phyloP scores from a whole-genome alignment of 306 rosid genomes.

The Fagus crenata region DNA sequence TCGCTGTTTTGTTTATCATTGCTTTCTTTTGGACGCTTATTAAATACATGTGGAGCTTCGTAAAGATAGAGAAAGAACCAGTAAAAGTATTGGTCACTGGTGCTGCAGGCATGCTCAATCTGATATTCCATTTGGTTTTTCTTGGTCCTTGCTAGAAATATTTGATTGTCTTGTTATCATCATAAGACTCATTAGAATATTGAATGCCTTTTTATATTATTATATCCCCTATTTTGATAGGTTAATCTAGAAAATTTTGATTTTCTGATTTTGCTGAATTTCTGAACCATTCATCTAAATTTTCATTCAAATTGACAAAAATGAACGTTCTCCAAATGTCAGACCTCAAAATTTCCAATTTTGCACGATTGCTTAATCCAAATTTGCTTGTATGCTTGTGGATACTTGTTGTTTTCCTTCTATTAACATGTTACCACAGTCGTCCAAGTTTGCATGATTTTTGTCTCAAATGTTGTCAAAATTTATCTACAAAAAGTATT shows the following conservation, averaged over 20 bases:
- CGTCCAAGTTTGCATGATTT: neutral
- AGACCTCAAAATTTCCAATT: neutral
- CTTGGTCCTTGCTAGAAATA: neutral
- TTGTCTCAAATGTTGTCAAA: neutral
- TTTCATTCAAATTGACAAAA: neutral
- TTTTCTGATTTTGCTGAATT: neutral
- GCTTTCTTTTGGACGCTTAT: slow-evolving; percentile 69
- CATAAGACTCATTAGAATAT: neutral
- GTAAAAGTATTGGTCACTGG: slow-evolving; percentile 70
- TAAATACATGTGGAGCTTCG: slow-evolving; percentile 64
- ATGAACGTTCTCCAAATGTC: neutral
- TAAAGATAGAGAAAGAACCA: slow-evolving; percentile 62
- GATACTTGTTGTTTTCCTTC: neutral
- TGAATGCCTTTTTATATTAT: neutral
- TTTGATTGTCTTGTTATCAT: neutral
- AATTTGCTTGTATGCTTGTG: too few relatives aligned
- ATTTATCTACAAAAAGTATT: neutral
- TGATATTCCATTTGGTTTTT: neutral
- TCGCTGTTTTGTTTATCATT: slow-evolving; percentile 43
- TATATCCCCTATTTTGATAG: neutral
- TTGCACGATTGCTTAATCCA: neutral
- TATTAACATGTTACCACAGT: neutral
- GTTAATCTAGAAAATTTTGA: neutral
- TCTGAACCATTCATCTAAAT: neutral
- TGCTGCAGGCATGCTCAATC: slow-evolving; percentile 70